These are phyloP conservation scores for Fusarium pilosicola DNA, from an alignment of 2,329 filamentous ascomycete genomes.

Conservation along the genomic window DNA sequence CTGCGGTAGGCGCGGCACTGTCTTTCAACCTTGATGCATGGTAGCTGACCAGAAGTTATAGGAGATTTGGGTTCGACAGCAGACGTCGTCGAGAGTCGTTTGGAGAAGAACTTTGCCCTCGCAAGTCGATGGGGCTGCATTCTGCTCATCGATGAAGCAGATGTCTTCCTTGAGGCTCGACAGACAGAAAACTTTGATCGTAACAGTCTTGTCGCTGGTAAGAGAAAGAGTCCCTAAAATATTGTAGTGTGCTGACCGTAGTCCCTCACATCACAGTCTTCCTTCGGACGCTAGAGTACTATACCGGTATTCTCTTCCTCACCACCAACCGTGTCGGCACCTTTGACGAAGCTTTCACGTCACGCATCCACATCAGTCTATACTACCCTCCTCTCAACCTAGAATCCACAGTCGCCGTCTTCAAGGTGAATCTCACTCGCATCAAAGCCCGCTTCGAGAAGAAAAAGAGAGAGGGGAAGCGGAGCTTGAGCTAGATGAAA, in stretches of 20 bases:
- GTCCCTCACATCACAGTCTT: neutral
- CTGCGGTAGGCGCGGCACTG: neutral
- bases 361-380: neutral
- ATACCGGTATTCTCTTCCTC: neutral
- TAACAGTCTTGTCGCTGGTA: conserved; percentile 21
- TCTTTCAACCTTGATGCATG: neutral
- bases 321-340: neutral
- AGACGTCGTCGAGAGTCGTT: neutral
- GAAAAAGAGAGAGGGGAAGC: neutral
- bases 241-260: neutral
- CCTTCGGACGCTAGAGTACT: neutral
- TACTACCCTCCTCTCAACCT: neutral
- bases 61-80: neutral
- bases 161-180: neutral
- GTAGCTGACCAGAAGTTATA: rapidly evolving
- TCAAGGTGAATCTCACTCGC: neutral
- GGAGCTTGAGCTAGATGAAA: neutral
- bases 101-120: neutral
- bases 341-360: neutral
- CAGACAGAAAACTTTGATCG: neutral
- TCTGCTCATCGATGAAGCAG: conserved; percentile 1
- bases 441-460: neutral
- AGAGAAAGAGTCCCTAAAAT: rapidly evolving
- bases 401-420: rapidly evolving
- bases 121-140: conserved; percentile 7